These are phyloP conservation scores for Termitomyces sp. DNA, from an alignment of 768 basidiomycete genomes.

Conservation along the genomic window DNA sequence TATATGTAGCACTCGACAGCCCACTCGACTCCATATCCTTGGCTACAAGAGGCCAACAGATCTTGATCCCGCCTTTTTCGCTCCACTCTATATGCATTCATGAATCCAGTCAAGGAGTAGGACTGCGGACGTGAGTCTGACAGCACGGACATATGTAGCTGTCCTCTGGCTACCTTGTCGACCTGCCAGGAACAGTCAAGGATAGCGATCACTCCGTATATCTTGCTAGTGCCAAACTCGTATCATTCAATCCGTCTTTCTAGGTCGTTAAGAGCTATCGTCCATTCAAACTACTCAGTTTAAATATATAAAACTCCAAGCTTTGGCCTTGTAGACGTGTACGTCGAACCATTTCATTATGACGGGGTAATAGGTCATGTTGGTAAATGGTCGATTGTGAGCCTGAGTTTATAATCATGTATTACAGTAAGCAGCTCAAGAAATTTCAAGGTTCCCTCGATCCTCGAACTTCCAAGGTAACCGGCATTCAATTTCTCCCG, in stretches of 20 bases:
- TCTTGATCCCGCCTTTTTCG: not conserved
- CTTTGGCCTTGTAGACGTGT: not conserved
- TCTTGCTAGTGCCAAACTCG: not conserved
- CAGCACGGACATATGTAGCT: not conserved
- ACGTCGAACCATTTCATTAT: not conserved
- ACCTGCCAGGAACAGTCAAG: not conserved
- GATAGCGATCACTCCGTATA: not conserved
- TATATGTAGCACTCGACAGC: not conserved
- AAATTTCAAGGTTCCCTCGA: not conserved
- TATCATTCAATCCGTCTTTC: conserved; percentile 6
- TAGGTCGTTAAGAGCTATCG: not conserved
- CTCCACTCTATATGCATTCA: not conserved
- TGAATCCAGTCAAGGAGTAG: not conserved
- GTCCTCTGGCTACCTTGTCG: not conserved
- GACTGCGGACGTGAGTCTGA: conserved; percentile 2
- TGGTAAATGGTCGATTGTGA: not conserved
- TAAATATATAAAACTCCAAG: not conserved
- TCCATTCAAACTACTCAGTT: not conserved
- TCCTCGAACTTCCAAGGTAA: not conserved
- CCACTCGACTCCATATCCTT: too few species aligned
- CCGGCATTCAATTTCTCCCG: not conserved
- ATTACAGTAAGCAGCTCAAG: not conserved
- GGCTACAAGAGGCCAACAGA: not conserved
- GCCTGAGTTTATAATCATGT: not conserved
- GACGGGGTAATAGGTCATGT: not conserved